Conservation (phyloP, 768 basidiomycete genomes). For the Calocybe gangraenosa region DNA sequence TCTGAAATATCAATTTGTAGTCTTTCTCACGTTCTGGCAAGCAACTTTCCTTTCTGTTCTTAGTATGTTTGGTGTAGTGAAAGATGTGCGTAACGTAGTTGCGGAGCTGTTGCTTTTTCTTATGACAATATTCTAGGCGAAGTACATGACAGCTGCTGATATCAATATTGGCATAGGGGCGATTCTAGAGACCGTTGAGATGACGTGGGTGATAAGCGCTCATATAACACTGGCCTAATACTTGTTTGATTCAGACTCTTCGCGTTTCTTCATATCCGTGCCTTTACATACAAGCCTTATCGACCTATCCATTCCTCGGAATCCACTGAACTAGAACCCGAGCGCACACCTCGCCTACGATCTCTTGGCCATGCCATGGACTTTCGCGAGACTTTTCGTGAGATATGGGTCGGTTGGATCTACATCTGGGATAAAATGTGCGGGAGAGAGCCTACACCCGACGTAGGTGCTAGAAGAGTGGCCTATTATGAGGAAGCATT, state of each 20-base stretch:
- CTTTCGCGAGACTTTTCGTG: constrained; percentile 63
- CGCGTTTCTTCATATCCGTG: constrained; percentile 65
- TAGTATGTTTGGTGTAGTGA: constrained; percentile 54
- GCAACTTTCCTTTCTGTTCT: constrained; percentile 55
- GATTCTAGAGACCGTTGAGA: constrained; percentile 67
- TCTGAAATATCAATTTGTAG: constrained; percentile 23
- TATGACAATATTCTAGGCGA: constrained; percentile 32
- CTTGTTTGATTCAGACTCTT: constrained; percentile 46
- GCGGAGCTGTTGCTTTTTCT: not conserved
- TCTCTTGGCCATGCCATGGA: constrained; percentile 64
- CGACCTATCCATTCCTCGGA: constrained; percentile 25
- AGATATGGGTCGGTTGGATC: constrained; percentile 53
- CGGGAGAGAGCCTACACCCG: constrained; percentile 50
- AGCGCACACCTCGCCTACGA: constrained; percentile 48
- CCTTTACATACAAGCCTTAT: constrained; percentile 70
- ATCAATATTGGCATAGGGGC: constrained; percentile 71
- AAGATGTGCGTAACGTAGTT: constrained; percentile 41
- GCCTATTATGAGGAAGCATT: constrained; percentile 43
- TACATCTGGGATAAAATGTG: constrained; percentile 53
- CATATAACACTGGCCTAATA: constrained; percentile 3
- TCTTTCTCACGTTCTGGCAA: constrained; percentile 80
- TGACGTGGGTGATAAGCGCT: constrained; percentile 47
- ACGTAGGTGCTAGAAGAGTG: constrained; percentile 36
- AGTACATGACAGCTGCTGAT: constrained; percentile 69
- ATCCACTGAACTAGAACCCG: constrained; percentile 25